Base-by-base conservation (phyloP, 1,139 yeast species). In the Hemisphaericaspora lyxosophila region DNA sequence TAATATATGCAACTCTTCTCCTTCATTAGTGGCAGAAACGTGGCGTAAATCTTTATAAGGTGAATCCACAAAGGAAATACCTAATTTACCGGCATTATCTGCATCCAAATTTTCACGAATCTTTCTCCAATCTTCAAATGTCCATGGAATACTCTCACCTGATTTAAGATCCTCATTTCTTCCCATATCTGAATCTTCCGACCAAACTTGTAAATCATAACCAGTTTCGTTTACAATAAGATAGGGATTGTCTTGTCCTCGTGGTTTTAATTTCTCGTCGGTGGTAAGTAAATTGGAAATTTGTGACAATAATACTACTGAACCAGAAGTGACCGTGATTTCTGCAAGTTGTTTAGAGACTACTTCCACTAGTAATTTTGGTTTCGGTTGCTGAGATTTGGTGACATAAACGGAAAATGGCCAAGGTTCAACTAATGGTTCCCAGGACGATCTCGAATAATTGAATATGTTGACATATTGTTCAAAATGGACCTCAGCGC, bases 381-480 rank as follows among this genome's bases (percentile, higher is more conserved):
- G 59, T 8, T 74, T 72, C 0, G 80, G 75, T 3, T 65, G 64
- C 3, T 57, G 44, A 0, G 64, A 59, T 44, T 73, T 76, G 0
- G 85, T 70, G 2, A 85, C 79, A 56, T 86, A 89, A 13, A 89
- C 60, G 0, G 89, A 82, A 38, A 92, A 67, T 8, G 90, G 85
- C 87, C 96, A 86, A 0, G 92, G 82, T 51, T 94, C 98, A 35
- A 92, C 60, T 33, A 94, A 66, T 0, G 98, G 97, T 51, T 94
- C 98, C 99, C 99, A 94, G 0, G 94, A 80, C 0, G 97, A 89
- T 48, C 88, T 80, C 0, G 97, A 79, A 55, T 90, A 90, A 57
- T 92, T 92, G 68, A 85, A 92, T 17, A 90, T 80, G 57, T 90
- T 92, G 9, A 85, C 75, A 47, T 70, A 80, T 0, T 89, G 75